phyloP scores from a whole-genome alignment of 2,329 filamentous ascomycete genomes.

The Cadophora malorum region DNA sequence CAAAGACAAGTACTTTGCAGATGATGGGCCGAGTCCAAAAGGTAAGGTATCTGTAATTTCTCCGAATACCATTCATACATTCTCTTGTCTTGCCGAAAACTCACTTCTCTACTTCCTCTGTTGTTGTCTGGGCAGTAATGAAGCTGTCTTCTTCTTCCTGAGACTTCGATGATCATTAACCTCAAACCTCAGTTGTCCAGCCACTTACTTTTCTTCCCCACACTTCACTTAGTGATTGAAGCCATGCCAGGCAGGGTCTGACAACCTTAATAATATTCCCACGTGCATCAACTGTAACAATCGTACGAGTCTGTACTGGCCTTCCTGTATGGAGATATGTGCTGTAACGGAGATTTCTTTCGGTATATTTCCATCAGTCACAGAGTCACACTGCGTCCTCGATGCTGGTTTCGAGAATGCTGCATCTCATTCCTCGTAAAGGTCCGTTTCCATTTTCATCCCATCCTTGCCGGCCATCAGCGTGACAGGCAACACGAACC shows the following conservation, averaged over 20 bases:
- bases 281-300: neutral
- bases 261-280: neutral
- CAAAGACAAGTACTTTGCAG: too few relatives aligned
- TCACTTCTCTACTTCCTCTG: too few relatives aligned
- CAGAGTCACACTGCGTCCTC: slow-evolving; percentile 3
- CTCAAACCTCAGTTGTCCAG: neutral
- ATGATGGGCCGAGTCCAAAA: too few relatives aligned
- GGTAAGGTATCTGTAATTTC: too few relatives aligned
- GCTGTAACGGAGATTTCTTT: slow-evolving; percentile 8
- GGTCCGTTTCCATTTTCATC: neutral
- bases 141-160: neutral
- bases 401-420: neutral
- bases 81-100: neutral
- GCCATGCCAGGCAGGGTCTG: neutral
- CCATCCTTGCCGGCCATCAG: neutral
- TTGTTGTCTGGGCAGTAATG: neutral
- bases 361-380: slow-evolving; percentile 10
- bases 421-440: neutral
- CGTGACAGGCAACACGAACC: neutral
- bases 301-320: neutral
- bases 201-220: neutral
- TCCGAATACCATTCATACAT: neutral
- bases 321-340: neutral
- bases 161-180: neutral
- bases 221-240: neutral